Evolutionary conservation across 2,329 filamentous ascomycete genomes (phyloP), one percentile per base, ranked within the genome.

Genomic region (Sporothrix schenckii): DNA sequence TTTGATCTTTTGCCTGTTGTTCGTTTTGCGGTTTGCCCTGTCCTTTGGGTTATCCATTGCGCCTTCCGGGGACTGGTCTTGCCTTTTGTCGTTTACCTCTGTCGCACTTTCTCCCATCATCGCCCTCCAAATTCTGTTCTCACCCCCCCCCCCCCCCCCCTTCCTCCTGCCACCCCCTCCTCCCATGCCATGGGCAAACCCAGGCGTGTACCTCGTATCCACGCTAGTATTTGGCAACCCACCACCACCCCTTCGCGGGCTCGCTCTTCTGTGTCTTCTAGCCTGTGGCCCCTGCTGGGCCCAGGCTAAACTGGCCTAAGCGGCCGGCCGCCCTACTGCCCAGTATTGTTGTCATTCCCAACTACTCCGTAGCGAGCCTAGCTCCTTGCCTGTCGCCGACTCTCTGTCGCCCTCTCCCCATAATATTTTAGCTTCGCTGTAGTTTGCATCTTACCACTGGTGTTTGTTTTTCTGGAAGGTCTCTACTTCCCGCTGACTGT

Each of bases 171-270:
- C 60, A n/a, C 30, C n/a, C n/a, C 19, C 60, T 50, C 58, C 34
- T 24, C 24, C 24, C 24, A 24, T 24, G 24, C 24, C 24, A 24
- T 24, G 24, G 24, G 24, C 52, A 58, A 19, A 21, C 58, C 61
- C 50, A 67, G 39, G 34, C 66, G 58, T 50, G 53, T 34, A 34
- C 70, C 58, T 68, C 66, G 65, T 69, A 58, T 69, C 66, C 54
- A 50, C 47, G 70, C 70, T 71, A 71, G 44, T 63, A 14, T 61
- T 44, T 54, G 47, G 54, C 65, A 13, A 34, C 5, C 34, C 34
- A 49, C 13, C 34, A 49, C 13, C 16, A 30, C 47, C 19, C 56
- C 65, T 70, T 41, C 63, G 24, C 56, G 27, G 34, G 41, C 56
- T 54, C 24, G 24, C 58, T 24, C 60, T 63, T 63, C 41, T 63